These are phyloP conservation scores for Pestalotiopsis fici DNA, from an alignment of 2,329 filamentous ascomycete genomes.

Conservation along the genomic window DNA sequence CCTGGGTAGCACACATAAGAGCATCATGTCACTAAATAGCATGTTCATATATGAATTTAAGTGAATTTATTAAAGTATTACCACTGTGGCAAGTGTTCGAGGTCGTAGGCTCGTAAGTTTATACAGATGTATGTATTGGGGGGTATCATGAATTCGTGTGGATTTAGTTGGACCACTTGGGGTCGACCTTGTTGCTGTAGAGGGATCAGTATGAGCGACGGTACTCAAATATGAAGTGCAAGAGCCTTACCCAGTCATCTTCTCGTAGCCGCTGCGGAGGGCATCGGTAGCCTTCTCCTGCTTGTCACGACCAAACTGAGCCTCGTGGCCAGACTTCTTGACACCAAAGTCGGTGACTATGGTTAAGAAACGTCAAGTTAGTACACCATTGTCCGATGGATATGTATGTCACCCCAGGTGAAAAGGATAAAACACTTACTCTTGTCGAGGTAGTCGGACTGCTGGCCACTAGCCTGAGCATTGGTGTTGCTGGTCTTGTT, in stretches of 20 bases:
- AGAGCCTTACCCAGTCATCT: slow-evolving; percentile 34
- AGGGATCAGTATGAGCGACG: not conserved
- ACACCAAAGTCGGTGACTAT: slow-evolving; percentile 27
- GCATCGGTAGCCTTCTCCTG: slow-evolving; percentile 35
- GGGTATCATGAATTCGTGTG: not conserved
- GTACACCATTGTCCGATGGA: too few species aligned
- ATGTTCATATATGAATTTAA: not conserved
- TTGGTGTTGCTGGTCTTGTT: slow-evolving; percentile 12
- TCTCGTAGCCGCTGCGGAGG: slow-evolving; percentile 34
- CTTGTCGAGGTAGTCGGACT: slow-evolving; percentile 33
- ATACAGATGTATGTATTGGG: not conserved
- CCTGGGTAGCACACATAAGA: not conserved
- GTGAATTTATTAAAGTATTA: not conserved
- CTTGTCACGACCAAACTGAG: slow-evolving; percentile 14
- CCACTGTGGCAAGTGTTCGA: not conserved
- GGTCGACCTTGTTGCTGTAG: slow-evolving; percentile 35
- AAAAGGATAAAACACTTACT: slow-evolving; percentile 18
- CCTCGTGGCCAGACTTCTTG: slow-evolving; percentile 25
- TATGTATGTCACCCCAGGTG: too few species aligned
- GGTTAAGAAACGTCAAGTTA: too few species aligned
- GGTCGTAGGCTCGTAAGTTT: not conserved
- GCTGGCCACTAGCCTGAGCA: slow-evolving; percentile 15
- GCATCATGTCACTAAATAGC: not conserved
- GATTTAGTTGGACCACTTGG: slow-evolving; percentile 34
- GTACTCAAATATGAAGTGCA: not conserved